Evolutionary conservation across 257 asterid genomes (phyloP).

Genomic region (Nicotiana sylvestris): DNA sequence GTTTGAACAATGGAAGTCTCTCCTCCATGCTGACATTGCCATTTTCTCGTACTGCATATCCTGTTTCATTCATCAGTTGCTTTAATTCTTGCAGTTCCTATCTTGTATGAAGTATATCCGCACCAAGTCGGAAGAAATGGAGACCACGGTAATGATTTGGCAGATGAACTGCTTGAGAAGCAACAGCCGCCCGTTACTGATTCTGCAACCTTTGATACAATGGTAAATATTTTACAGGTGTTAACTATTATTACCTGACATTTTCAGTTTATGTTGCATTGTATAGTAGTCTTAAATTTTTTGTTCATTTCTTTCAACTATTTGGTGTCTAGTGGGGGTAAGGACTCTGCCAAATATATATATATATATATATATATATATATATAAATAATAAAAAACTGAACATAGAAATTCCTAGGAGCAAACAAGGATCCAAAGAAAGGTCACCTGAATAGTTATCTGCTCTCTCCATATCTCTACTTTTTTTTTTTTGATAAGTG

Average conservation of each 20-base stretch:
- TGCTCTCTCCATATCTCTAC: slow-evolving; percentile 6
- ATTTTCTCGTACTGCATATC: neutral
- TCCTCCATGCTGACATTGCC: neutral
- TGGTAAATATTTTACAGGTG: slow-evolving; percentile 18
- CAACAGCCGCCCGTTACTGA: slow-evolving; percentile 11
- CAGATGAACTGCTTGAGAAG: slow-evolving; percentile 13
- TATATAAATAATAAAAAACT: neutral
- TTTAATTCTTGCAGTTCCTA: slow-evolving; percentile 26
- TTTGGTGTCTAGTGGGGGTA: neutral
- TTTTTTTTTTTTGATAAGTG: neutral
- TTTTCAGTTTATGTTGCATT: neutral
- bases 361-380: too few species aligned
- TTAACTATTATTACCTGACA: neutral
- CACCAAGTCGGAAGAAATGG: slow-evolving; percentile 20
- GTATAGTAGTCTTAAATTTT: neutral
- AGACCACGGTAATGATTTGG: slow-evolving; percentile 16
- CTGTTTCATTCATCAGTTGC: neutral
- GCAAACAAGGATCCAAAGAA: neutral
- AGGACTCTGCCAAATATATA: neutral
- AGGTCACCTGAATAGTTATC: neutral
- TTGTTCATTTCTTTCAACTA: neutral
- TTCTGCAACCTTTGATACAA: slow-evolving; percentile 18
- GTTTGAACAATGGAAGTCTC: neutral
- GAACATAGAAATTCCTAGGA: neutral
- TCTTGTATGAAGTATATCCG: slow-evolving; percentile 11